A percentile compares a stretch with the other conserved stretches of the same genome.
phyloP scores from a whole-genome alignment of 306 rosid species.

The Prunus salicina region DNA sequence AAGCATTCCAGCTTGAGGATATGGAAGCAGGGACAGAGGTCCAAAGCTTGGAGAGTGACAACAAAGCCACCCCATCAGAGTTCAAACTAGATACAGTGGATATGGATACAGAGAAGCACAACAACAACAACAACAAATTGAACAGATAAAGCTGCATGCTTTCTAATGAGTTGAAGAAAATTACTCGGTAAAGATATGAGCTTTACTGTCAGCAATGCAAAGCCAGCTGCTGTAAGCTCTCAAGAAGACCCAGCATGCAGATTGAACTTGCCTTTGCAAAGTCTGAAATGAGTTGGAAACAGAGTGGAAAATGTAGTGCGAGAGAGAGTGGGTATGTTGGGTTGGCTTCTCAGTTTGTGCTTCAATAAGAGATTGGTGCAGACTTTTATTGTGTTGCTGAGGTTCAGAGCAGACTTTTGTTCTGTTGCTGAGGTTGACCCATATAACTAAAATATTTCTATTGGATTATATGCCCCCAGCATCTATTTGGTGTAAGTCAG shows the following conservation, averaged over 20 bases:
- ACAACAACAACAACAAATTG: conserved; percentile 22
- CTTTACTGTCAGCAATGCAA: neutral
- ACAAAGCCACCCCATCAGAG: conserved; percentile 58
- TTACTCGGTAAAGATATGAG: neutral
- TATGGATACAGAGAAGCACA: conserved; percentile 31
- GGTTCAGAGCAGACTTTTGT: too few species aligned
- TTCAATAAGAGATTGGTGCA: neutral
- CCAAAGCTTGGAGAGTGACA: conserved; percentile 57
- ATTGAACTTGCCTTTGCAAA: conserved; percentile 1
- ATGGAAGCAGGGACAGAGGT: conserved; percentile 38
- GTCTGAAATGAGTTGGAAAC: conserved; percentile 7
- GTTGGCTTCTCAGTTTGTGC: neutral
- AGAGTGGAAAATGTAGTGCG: neutral
- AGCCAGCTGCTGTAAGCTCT: neutral
- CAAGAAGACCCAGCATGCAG: neutral
- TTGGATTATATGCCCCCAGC: too few species aligned
- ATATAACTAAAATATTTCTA: too few species aligned
- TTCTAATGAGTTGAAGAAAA: neutral
- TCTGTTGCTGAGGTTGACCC: too few species aligned
- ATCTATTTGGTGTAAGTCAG: too few species aligned
- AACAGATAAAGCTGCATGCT: conserved; percentile 27
- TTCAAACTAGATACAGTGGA: conserved; percentile 33
- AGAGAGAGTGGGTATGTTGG: neutral
- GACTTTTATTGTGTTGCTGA: too few species aligned
- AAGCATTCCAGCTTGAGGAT: conserved; percentile 52